These are phyloP conservation scores for Naganishia vaughanmartiniae DNA, from an alignment of 768 basidiomycete genomes.

Conservation along the genomic window DNA sequence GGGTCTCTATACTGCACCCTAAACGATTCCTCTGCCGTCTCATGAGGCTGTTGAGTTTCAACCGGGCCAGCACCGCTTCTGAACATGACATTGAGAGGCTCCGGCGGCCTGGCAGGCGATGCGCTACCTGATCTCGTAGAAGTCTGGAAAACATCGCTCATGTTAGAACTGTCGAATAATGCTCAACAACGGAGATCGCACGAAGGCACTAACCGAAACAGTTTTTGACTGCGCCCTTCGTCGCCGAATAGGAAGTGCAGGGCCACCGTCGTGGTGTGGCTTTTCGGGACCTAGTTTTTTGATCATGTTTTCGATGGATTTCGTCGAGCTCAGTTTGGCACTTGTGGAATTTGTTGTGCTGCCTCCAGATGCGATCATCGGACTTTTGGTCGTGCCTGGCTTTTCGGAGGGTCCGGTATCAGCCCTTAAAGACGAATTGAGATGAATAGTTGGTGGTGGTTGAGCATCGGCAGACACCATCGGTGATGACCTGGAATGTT, in stretches of 20 bases:
- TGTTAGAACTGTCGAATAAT: no score
- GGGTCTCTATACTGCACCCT: slow-evolving; percentile 45
- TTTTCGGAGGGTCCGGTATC: not conserved
- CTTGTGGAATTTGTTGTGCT: not conserved
- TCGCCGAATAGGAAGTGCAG: slow-evolving; percentile 4
- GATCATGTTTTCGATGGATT: slow-evolving; percentile 21
- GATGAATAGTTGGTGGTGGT: not conserved
- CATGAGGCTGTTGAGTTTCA: slow-evolving; percentile 14
- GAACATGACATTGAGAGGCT: slow-evolving; percentile 11
- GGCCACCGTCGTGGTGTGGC: not conserved
- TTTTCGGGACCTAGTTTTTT: slow-evolving; percentile 10
- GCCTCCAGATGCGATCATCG: no score
- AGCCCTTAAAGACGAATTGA: not conserved
- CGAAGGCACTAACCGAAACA: not conserved
- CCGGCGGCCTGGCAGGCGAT: not conserved
- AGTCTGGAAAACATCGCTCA: not conserved
- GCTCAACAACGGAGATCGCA: no score
- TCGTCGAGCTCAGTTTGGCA: slow-evolving; percentile 1
- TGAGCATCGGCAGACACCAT: not conserved
- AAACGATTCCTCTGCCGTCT: slow-evolving; percentile 40
- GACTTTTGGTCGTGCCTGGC: not conserved
- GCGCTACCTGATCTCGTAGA: not conserved
- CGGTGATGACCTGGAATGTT: not conserved
- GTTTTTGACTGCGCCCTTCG: not conserved
- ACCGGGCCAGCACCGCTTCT: slow-evolving; percentile 4